Evolutionary conservation across 2,329 filamentous ascomycete species (phyloP).

Genomic region (Trichoderma atrobrunneum): DNA sequence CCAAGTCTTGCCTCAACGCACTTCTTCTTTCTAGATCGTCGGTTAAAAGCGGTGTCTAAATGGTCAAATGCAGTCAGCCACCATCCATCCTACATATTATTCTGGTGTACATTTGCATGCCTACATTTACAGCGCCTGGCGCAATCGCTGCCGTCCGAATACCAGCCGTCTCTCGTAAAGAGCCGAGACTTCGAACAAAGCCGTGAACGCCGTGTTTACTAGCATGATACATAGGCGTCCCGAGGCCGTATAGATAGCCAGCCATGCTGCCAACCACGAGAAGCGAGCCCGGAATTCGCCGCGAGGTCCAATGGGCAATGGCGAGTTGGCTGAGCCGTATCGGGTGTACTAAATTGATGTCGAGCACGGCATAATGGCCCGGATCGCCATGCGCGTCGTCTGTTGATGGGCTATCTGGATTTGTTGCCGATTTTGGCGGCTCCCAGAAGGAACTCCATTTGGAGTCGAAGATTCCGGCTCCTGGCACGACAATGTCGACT

Average conservation of each 20-base stretch:
- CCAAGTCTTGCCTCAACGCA: background rate
- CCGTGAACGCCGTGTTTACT: background rate
- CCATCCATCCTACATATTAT: background rate
- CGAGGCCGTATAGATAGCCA: background rate
- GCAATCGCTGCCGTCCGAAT: background rate
- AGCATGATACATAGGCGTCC: background rate
- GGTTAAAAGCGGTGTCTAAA: background rate
- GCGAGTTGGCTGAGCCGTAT: background rate
- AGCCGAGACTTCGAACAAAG: background rate
- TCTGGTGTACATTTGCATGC: background rate
- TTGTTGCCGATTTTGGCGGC: background rate
- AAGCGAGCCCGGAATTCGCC: background rate
- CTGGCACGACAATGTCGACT: background rate
- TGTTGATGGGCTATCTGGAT: background rate
- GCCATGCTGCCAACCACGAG: background rate
- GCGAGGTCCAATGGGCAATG: background rate
- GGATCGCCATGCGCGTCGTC: background rate
- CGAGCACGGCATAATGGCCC: background rate
- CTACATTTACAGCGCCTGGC: background rate
- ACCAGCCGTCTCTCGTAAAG: background rate
- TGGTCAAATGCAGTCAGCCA: background rate
- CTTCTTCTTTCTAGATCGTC: background rate
- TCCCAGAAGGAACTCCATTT: conserved; percentile 1
- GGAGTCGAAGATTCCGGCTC: background rate
- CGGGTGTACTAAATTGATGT: background rate